Evolutionary conservation across 257 asterid species (phyloP).

Genomic region (Primulina tabacum): DNA sequence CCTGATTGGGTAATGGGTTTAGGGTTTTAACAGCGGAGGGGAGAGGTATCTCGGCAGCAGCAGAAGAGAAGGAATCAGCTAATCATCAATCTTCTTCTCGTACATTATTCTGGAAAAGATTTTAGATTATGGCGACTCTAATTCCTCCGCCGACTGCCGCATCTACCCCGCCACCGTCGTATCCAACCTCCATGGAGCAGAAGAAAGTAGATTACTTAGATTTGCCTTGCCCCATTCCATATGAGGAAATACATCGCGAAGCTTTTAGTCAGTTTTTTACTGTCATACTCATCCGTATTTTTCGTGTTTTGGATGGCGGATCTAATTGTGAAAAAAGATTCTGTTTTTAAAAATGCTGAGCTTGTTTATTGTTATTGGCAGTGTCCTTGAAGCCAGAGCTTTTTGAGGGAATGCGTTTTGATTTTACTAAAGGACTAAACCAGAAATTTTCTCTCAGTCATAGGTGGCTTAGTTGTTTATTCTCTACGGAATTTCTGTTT

Average conservation of each 20-base stretch:
- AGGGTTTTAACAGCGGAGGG: background rate
- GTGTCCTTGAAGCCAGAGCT: conserved; percentile 99
- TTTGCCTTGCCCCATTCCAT: conserved; percentile 91
- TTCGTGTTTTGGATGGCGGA: conserved; percentile 2
- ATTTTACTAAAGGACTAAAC: conserved; percentile 88
- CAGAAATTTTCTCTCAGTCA: conserved; percentile 90
- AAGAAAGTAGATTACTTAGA: conserved; percentile 64
- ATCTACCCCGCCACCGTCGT: conserved; percentile 36
- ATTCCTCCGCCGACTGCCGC: conserved; percentile 46
- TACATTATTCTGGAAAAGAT: background rate
- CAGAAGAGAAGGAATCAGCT: background rate
- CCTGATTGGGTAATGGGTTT: background rate
- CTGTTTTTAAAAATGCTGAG: conserved; percentile 18
- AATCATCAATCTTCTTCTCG: background rate
- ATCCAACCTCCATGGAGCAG: conserved; percentile 40
- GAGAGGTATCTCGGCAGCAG: background rate
- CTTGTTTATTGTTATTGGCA: conserved; percentile 38
- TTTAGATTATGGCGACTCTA: conserved; percentile 50
- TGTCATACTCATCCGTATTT: background rate
- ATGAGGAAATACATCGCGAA: conserved; percentile 97
- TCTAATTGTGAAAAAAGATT: background rate
- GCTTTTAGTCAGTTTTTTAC: conserved; percentile 66
- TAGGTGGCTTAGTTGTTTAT: conserved; percentile 48
- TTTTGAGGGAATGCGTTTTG: conserved; percentile 97
- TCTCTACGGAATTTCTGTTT: background rate